Evolutionary conservation across 495 filamentous ascomycete species (phyloP), one percentile per base, ranked within the genome.

Genomic region (Letharia lupina): DNA sequence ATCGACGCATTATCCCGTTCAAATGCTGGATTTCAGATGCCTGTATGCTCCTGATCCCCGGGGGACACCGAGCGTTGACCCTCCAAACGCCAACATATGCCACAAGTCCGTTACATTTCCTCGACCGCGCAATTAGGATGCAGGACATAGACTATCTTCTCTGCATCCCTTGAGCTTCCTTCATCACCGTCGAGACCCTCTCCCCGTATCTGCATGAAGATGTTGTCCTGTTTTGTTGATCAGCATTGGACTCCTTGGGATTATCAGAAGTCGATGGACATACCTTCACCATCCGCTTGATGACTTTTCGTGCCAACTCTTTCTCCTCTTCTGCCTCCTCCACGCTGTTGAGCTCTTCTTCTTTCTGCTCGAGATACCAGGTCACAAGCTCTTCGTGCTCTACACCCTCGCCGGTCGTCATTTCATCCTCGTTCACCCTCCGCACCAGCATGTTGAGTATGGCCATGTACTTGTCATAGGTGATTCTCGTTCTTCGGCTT

Each of bases 261-360:
- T 35, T 11, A 13, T 1, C 15, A 16, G 10, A 44, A n/a, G 8
- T 12, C 15, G 28, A 1, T 57, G 35, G 35, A 83, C 84, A 71
- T 78, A 95, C 92, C 90, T 93, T 97, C 69, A 96, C 89, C 89
- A 97, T 95, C 74, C 91, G 86, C 85, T 89, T 96, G 66, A 98
- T 73, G 68, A 98, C 93, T 82, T 96, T 96, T 72, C 78, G 82
- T n/a, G 86, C 87, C 63, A 98, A 73, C 23, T 80, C 82, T 72
- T 85, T 83, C 82, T 99, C 94, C 18, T 76, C 77, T 71, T 89
- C 79, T 65, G 95, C 77, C 63, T 94, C 93, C 64, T 95, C 91
- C 74, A 93, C 84, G 20, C 77, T 86, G 48, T 87, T 79, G 62
- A 99, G 75, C 77, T 96, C 90, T 37, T 85, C 82, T 73, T 98